phyloP scores from a whole-genome alignment of 345 rosid genomes.

The Carallia pectinifolia region DNA sequence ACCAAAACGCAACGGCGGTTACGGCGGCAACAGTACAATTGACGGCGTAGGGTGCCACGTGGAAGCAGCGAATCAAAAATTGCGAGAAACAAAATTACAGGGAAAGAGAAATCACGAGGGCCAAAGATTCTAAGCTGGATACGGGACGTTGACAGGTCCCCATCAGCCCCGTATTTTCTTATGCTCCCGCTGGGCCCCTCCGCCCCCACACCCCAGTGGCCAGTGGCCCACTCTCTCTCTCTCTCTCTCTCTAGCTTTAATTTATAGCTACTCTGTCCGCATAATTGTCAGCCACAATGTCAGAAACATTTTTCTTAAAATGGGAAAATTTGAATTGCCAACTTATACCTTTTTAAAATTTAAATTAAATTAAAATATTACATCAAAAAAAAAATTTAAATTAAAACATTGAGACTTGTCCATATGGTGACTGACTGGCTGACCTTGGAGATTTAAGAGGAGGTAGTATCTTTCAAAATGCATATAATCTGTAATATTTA shows the following conservation, averaged over 20 bases:
- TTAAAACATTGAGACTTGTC: too few species aligned
- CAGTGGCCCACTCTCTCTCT: background rate
- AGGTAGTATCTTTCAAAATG: too few species aligned
- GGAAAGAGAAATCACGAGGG: conserved; percentile 6
- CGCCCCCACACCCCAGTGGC: too few species aligned
- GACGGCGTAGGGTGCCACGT: conserved; percentile 25
- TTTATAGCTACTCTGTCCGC: background rate
- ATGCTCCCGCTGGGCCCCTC: too few species aligned
- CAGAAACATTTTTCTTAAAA: background rate
- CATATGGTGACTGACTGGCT: too few species aligned
- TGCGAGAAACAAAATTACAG: too few species aligned
- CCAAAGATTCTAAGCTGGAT: conserved; percentile 38
- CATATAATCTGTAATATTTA: too few species aligned
- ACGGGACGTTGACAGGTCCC: conserved; percentile 40
- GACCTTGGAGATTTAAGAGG: too few species aligned
- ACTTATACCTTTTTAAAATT: background rate
- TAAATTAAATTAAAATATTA: too few species aligned
- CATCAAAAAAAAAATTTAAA: too few species aligned
- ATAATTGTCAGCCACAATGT: background rate
- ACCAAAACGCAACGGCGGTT: conserved; percentile 20
- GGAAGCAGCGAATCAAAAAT: background rate
- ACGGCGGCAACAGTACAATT: conserved; percentile 20
- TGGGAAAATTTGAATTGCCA: background rate
- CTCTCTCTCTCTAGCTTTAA: background rate
- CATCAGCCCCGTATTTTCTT: background rate